Base-by-base conservation (phyloP, 805 yeast genomes). In the Spathaspora girioi region DNA sequence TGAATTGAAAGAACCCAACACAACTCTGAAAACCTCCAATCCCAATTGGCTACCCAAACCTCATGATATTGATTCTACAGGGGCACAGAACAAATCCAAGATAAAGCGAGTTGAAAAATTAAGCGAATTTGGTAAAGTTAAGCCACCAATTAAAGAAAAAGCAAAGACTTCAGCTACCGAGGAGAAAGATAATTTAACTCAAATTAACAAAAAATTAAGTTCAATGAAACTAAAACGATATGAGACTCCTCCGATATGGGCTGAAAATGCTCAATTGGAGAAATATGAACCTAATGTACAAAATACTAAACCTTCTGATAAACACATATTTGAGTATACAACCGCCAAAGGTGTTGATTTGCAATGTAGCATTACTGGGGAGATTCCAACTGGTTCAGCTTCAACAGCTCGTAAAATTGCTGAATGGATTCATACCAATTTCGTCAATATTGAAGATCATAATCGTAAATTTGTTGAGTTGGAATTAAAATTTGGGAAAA, bases 381-480 rank as follows among this genome's bases (percentile, higher is more conserved):
- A 86, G 0, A 83, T 83, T 43, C 94, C 94, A 1, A 80, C 88
- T 46, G 90, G 89, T 61, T 23, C 26, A 23, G 26, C 26, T 23
- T 93, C 89, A 59, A 73, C 89, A 52, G 87, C 92, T 5, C 81
- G 92, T 61, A 82, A 87, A 32, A 82, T 92, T 6, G 87, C 94
- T 19, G 89, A 86, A 59, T 92, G 97, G 97, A 77, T 92, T 8
- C 91, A 87, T 75, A 91, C 96, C 17, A 86, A 88, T 55, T 75
- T 90, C 46, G 77, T 77, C 44, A 88, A 88, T 32, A 78, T 89
- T 40, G 79, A 82, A 40, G 71, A 70, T 17, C 80, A 80, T 41
- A 78, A 76, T 59, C 75, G 84, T 19, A 80, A 73, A 59, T 59
- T 62, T 54, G 75, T 87, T 27, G 96, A 88, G 70, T 68, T 88